Conservation (phyloP, 2,329 filamentous ascomycete species). For the Curvularia sp. region DNA sequence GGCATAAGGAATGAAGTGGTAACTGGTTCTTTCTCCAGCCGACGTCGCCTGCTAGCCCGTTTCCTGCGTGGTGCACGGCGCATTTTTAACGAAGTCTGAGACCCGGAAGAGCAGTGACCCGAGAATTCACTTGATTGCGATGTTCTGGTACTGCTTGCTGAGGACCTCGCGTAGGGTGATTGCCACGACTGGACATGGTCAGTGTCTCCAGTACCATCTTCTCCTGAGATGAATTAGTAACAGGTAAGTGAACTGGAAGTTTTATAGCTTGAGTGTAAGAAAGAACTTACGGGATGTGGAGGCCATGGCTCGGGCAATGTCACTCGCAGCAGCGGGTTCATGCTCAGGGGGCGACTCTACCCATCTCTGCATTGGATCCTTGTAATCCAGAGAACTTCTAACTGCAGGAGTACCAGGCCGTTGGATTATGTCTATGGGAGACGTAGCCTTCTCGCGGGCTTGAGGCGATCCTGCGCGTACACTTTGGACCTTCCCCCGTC, state of each 20-base stretch:
- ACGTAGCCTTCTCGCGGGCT: slow-evolving; percentile 10
- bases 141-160: slow-evolving; percentile 35
- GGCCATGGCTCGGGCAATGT: slow-evolving; percentile 37
- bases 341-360: slow-evolving; percentile 39
- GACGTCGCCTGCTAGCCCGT: slow-evolving; percentile 17
- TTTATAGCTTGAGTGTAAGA: no score
- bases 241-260: no score
- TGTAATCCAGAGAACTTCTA: slow-evolving; percentile 9
- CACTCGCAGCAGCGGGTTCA: slow-evolving; percentile 33
- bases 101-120: slow-evolving; percentile 22
- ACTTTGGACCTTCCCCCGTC: slow-evolving; percentile 30
- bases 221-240: not conserved
- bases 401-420: slow-evolving; percentile 34
- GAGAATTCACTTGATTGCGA: slow-evolving; percentile 35
- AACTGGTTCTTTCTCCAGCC: slow-evolving; percentile 17
- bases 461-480: slow-evolving; percentile 17
- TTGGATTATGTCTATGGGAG: slow-evolving; percentile 32
- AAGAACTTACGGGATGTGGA: slow-evolving; percentile 15
- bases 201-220: not conserved
- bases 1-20: slow-evolving; percentile 22
- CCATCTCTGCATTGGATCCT: slow-evolving; percentile 40
- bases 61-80: slow-evolving; percentile 22
- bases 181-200: slow-evolving; percentile 18
- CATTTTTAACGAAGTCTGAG: slow-evolving; percentile 25
- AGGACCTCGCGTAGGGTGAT: slow-evolving; percentile 25